Conservation (phyloP, 106 monocot species). For the Alisma plantagoaquatica region DNA sequence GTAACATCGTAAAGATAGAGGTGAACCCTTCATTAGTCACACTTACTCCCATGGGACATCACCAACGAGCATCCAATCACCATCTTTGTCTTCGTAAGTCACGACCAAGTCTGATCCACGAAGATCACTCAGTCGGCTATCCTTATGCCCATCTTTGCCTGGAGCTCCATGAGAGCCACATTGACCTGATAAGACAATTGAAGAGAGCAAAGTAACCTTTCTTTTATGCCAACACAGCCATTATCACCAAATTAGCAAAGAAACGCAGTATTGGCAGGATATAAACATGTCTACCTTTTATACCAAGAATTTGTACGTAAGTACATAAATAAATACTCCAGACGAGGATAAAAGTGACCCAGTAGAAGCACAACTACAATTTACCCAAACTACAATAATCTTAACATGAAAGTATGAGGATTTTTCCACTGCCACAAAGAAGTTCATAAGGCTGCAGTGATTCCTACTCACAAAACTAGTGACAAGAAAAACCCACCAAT, state of each 20-base stretch:
- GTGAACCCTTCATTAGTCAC: not conserved
- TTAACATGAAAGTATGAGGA: too few species aligned
- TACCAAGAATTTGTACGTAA: too few species aligned
- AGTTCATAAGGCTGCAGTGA: too few species aligned
- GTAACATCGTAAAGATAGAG: not conserved
- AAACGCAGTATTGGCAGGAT: not conserved
- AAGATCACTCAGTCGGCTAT: slow-evolving; percentile 27
- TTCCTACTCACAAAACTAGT: too few species aligned
- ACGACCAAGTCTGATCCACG: slow-evolving; percentile 51
- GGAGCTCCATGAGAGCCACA: slow-evolving; percentile 14
- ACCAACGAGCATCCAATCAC: slow-evolving; percentile 76
- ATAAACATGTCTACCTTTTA: not conserved
- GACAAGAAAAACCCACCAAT: too few species aligned
- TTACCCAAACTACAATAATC: too few species aligned
- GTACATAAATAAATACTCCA: too few species aligned
- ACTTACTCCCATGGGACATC: slow-evolving; percentile 73
- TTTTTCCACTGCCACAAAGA: too few species aligned
- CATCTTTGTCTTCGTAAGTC: slow-evolving; percentile 77
- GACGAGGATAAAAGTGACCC: not conserved
- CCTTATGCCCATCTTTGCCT: slow-evolving; percentile 17
- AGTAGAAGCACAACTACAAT: too few species aligned
- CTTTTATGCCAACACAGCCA: too few species aligned
- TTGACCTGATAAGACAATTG: slow-evolving; percentile 15
- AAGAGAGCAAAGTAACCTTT: not conserved
- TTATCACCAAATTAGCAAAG: too few species aligned